phyloP scores from a whole-genome alignment of 345 rosid species.

The Cardamine resedifolia region DNA sequence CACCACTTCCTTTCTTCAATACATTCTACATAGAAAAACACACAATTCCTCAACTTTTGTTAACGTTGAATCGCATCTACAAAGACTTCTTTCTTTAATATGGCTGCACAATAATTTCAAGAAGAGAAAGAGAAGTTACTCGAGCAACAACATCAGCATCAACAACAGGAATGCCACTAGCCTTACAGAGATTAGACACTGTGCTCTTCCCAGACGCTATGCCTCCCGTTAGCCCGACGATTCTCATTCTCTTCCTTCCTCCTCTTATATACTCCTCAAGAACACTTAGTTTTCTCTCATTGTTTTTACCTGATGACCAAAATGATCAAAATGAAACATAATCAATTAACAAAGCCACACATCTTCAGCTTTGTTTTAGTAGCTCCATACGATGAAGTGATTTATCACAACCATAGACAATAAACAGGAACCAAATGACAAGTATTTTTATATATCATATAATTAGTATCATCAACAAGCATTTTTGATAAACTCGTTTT shows the following conservation, averaged over 20 bases:
- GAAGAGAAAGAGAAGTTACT: conserved; percentile 35
- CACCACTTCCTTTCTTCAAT: conserved; percentile 60
- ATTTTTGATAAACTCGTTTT: neutral
- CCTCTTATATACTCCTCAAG: neutral
- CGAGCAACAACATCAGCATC: conserved; percentile 86
- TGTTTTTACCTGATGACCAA: neutral
- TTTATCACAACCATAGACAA: neutral
- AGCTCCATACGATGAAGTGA: neutral
- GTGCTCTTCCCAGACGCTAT: conserved; percentile 93
- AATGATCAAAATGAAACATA: neutral
- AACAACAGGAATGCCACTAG: conserved; percentile 66
- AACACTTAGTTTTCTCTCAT: neutral
- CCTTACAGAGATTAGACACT: conserved; percentile 75
- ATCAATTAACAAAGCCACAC: neutral
- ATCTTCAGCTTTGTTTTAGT: neutral
- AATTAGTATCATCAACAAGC: neutral
- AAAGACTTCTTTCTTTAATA: neutral
- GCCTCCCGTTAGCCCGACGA: conserved; percentile 87
- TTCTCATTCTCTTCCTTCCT: conserved; percentile 55
- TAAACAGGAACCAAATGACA: neutral
- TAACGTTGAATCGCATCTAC: neutral
- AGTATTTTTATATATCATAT: neutral
- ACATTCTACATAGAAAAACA: conserved; percentile 50
- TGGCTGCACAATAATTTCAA: neutral
- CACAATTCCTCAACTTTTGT: neutral